These are phyloP conservation scores for Aureoboletus auriporus DNA, from an alignment of 768 basidiomycete species.

Conservation along the genomic window DNA sequence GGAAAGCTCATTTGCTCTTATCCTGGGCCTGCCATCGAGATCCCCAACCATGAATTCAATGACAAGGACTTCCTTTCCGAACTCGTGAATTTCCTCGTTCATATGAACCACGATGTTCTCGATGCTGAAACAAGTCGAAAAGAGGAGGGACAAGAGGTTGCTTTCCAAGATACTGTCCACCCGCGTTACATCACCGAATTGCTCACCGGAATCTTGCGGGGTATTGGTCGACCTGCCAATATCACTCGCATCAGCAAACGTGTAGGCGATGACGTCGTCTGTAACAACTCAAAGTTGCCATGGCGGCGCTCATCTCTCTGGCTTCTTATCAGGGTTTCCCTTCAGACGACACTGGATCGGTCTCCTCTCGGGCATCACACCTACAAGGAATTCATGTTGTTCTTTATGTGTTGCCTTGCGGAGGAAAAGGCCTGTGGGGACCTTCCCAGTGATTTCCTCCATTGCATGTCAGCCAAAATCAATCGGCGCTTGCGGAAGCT, in stretches of 20 bases:
- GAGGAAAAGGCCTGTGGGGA: constrained; percentile 11
- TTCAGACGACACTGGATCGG: constrained; percentile 30
- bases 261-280: constrained; percentile 30
- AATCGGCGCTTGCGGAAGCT: constrained; percentile 24
- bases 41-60: constrained; percentile 28
- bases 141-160: constrained; percentile 17
- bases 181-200: constrained; percentile 46
- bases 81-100: constrained; percentile 35
- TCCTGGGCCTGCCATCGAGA: constrained; percentile 40
- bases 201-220: constrained; percentile 41
- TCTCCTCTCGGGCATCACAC: constrained; percentile 6
- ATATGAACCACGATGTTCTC: constrained; percentile 27
- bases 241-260: constrained; percentile 29
- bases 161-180: constrained; percentile 23
- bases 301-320: constrained; percentile 38
- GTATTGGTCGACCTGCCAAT: constrained; percentile 21
- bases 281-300: constrained; percentile 12
- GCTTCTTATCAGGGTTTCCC: constrained; percentile 31
- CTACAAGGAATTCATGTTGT: constrained; percentile 50
- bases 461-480: constrained; percentile 26
- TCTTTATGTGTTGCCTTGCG: constrained; percentile 31
- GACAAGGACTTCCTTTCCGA: constrained; percentile 32
- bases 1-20: constrained; percentile 43
- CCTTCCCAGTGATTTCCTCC: constrained; percentile 26
- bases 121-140: constrained; percentile 10